Percentiles rank a stretch among this genome's conserved stretches.
These are phyloP conservation scores for Alopecurus myosuroides DNA, from an alignment of 176 grass and related monocot genomes.

Conservation along the genomic window DNA sequence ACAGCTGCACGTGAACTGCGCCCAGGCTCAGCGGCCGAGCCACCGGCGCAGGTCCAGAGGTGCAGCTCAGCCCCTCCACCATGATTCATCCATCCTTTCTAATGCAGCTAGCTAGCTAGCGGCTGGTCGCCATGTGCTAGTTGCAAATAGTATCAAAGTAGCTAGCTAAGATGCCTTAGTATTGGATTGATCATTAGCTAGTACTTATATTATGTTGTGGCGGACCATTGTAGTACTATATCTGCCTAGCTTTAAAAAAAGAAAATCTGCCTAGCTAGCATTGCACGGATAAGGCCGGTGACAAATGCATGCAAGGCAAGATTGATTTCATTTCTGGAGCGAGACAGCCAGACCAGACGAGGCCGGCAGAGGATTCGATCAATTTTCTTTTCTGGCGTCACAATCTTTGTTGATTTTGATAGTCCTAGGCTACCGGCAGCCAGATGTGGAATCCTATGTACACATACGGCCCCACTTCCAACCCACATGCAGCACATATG, in stretches of 20 bases:
- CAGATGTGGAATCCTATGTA: neutral
- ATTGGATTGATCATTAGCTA: too few relatives aligned
- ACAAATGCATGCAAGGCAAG: neutral
- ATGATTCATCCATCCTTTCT: neutral
- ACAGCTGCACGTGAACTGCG: too few relatives aligned
- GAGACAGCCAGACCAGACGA: too few relatives aligned
- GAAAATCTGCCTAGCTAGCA: neutral
- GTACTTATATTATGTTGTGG: too few relatives aligned
- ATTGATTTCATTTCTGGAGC: neutral
- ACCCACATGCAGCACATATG: neutral
- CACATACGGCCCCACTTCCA: neutral
- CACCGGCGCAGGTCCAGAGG: too few relatives aligned
- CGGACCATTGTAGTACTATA: too few relatives aligned
- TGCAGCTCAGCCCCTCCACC: slow-evolving; percentile 16
- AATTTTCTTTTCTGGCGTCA: neutral
- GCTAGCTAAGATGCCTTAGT: too few relatives aligned
- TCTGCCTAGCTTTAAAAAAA: too few relatives aligned
- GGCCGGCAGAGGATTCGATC: neutral
- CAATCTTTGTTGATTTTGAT: neutral
- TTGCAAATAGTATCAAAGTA: too few relatives aligned
- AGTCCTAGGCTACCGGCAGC: neutral
- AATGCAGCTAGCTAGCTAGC: neutral
- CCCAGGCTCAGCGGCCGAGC: too few relatives aligned
- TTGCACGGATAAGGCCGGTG: neutral
- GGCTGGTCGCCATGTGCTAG: too few relatives aligned